Evolutionary conservation across 2,329 filamentous ascomycete genomes (phyloP), one percentile per base, ranked within the genome.

Genomic region (Claviceps sp.): DNA sequence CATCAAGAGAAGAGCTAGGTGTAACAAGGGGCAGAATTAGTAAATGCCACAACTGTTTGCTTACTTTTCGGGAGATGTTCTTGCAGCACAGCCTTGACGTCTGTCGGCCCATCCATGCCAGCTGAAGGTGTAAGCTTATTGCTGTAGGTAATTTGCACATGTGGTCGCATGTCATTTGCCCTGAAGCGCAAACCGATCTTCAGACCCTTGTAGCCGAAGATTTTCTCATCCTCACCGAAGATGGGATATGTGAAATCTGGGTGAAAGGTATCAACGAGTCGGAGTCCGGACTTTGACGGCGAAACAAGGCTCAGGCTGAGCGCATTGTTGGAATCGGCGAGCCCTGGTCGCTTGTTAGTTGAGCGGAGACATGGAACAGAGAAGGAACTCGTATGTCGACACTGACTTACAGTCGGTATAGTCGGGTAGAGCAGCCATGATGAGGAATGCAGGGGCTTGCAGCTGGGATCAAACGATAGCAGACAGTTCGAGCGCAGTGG

Each of bases 181-280:
- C 81, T 72, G 59, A 74, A 84, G 56, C 81, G 81, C 52, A 97
- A 71, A 56, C 81, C 79, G 63, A 97, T 84, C 57, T 81, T 81
- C 52, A 95, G 76, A 51, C 82, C 81, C 64, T 89, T 84, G 73
- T 96, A 95, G 40, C 91, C 91, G 60, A 95, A 90, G 57, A 97
- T 91, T 34, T 77, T 79, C 67, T 98, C 89, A 8, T 93, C 84
- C n/a, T 97, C 85, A 61, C 89, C 89, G 60, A 97, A 96, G 57
- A 98, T 85, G 1, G 88, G 74, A 67, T 97, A 95, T 18, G 91
- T 96, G 66, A 90, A 94, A 62, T 80, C 79, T 0, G 93, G 94
- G 55, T 87, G 77, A 67, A 98, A 97, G 30, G 79, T 77, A 26
- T 78, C 76, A 59, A 84, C 70, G 36, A 76, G 78, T 60, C 78